Evolutionary conservation across 2,329 filamentous ascomycete genomes (phyloP).

Genomic region (Fusarium falciforme): DNA sequence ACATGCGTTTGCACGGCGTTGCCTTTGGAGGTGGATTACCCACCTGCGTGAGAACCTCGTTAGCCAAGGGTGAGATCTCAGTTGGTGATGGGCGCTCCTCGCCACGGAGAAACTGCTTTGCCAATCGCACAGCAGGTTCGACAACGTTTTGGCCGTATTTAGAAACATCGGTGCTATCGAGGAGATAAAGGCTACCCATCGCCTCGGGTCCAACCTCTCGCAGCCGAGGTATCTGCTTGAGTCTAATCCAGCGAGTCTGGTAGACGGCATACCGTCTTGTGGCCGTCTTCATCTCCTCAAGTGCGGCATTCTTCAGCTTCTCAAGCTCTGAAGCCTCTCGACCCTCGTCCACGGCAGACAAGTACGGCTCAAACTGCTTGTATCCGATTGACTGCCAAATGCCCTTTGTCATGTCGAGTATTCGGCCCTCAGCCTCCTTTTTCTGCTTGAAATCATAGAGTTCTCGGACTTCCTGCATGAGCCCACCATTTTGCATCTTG

Average conservation of each 20-base stretch:
- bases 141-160: conserved; percentile 74
- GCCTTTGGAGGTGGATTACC: conserved; percentile 62
- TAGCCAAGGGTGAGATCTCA: conserved; percentile 60
- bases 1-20: conserved; percentile 69
- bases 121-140: conserved; percentile 71
- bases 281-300: conserved; percentile 83
- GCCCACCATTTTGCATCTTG: conserved; percentile 76
- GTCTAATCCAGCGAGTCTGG: conserved; percentile 87
- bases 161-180: conserved; percentile 80
- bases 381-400: conserved; percentile 98
- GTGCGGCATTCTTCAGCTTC: conserved; percentile 65
- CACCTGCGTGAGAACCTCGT: conserved; percentile 65
- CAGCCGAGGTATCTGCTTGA: conserved; percentile 80
- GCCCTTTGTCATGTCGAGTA: conserved; percentile 79
- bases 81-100: conserved; percentile 63
- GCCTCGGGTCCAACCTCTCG: conserved; percentile 63
- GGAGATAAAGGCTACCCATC: conserved; percentile 74
- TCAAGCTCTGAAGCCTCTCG: conserved; percentile 56
- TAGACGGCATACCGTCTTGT: conserved; percentile 89
- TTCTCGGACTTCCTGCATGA: conserved; percentile 61
- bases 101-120: conserved; percentile 71
- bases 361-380: conserved; percentile 86
- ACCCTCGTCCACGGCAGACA: conserved; percentile 58
- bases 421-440: conserved; percentile 56
- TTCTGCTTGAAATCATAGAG: conserved; percentile 56